Base-by-base conservation (phyloP, 176 grass and related monocot species). In the Aegilops longissima region DNA sequence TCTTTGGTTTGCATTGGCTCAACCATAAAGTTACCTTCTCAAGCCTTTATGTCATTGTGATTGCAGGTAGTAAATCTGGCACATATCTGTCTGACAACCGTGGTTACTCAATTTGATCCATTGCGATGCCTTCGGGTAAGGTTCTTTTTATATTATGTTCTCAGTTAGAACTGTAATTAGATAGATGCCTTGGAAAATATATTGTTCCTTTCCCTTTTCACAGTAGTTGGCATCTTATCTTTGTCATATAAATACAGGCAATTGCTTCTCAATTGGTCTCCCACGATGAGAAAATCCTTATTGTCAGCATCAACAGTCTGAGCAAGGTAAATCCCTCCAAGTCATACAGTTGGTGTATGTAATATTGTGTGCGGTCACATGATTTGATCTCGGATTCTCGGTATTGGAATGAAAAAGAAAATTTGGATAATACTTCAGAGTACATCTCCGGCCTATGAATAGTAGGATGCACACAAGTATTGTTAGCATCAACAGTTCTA, bases 31-130 rank as follows among this genome's bases (percentile, higher is more conserved):
- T 67, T 75, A 31, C 21, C 12, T 27, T 68, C 81, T 81, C 29
- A 81, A 8, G 16, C 77, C 73, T 86, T 80, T 24, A 54, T 80
- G 17, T 33, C 83, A 61, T 73, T 89, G 4, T 70, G 73, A 69
- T 82, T 98, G 36, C 92, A 98, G 97, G 89, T 96, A 85, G 92
- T 92, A 78, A 92, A 93, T 85, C 84, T 96, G 87, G 97, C 97
- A n/a, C 90, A 96, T 66, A 89, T 86, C 36, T 98, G 92, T 77
- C 91, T 98, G 79, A 94, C 83, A 69, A 82, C 82, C 33, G 62
- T 94, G 64, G 79, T 93, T 82, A 76, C 92, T 82, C 86, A 94
- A 56, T 98, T 91, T 80, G 90, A 98, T 90, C 92, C 97, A 39
- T 67, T 94, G 82, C 83, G 87, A 93, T 96, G 94, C 77, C 87